phyloP scores from a whole-genome alignment of 306 rosid species.

The Gillenia trifoliata region DNA sequence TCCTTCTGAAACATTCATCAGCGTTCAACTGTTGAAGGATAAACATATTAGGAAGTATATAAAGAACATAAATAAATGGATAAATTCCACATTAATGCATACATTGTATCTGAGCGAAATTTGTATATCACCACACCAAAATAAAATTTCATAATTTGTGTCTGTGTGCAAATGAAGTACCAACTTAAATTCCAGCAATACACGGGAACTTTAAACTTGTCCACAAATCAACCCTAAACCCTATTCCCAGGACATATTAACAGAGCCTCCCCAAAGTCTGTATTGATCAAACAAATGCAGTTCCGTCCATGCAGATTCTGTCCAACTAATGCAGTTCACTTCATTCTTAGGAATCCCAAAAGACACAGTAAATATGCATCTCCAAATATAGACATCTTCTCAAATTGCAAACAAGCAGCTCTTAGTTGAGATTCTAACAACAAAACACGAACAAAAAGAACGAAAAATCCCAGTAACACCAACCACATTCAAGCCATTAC shows the following conservation, averaged over 20 bases:
- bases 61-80: not conserved
- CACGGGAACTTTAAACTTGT: not conserved
- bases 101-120: not conserved
- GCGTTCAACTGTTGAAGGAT: not conserved
- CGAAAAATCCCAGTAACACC: constrained; percentile 5
- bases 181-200: not conserved
- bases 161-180: not conserved
- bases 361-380: not conserved
- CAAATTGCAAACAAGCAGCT: not conserved
- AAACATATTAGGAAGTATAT: not conserved
- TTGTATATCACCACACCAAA: not conserved
- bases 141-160: not conserved
- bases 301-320: not conserved
- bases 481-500: constrained; percentile 3
- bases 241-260: not conserved
- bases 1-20: not conserved
- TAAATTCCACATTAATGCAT: not conserved
- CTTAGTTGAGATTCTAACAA: not conserved
- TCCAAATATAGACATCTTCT: not conserved
- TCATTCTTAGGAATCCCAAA: not conserved
- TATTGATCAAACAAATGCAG: not conserved
- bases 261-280: not conserved
- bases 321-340: not conserved
- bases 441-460: not conserved
- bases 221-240: not conserved